Evolutionary conservation across 768 basidiomycete genomes (phyloP), one percentile per base, ranked within the genome.

Genomic region (Boletus patriciae): DNA sequence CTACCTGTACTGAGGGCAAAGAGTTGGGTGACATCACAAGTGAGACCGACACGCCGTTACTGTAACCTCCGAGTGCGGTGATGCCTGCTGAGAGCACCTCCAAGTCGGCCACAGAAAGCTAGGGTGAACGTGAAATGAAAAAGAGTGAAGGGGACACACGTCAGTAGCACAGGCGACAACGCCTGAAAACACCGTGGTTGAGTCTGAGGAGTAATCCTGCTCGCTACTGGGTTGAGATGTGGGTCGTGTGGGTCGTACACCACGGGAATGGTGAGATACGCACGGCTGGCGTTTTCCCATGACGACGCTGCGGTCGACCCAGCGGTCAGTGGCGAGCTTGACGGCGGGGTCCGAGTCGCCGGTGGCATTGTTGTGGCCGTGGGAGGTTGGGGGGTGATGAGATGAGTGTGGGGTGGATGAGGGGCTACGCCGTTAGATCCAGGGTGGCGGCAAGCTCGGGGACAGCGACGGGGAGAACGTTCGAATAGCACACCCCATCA

Each of bases 11-110:
- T 72, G 34, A 87, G 71, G 31, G 84, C 83, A 62, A 95, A 89
- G 48, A 96, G 80, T 68, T 96, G 94, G 0, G 94, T 95, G 21
- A 93, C 88, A 55, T 96, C 94, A 55, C 82, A 80, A 0, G 92
- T 94, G 47, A 95, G 80, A 10, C 83, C 85, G 0, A 74, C 73
- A 25, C 90, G 82, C 85, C 85, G 92, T 70, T 91, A n/a, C n/a
- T n/a, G n/a, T n/a, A 87, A 0, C 94, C 94, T 3, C 94, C 94
- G 4, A 91, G 81, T 0, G 85, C 82, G 2, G 79, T 78, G 29
- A 95, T 83, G 0, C 86, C 90, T 0, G 85, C 87, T 0, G 81
- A 80, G 40, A 96, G 80, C 3, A 87, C 82, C 65, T 90, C 89
- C 27, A 84, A 72, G 68, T 96, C 94, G 9, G 82, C 60, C 2